Evolutionary conservation across 83 land plant species (phyloP).

Genomic region (Thuja plicata): DNA sequence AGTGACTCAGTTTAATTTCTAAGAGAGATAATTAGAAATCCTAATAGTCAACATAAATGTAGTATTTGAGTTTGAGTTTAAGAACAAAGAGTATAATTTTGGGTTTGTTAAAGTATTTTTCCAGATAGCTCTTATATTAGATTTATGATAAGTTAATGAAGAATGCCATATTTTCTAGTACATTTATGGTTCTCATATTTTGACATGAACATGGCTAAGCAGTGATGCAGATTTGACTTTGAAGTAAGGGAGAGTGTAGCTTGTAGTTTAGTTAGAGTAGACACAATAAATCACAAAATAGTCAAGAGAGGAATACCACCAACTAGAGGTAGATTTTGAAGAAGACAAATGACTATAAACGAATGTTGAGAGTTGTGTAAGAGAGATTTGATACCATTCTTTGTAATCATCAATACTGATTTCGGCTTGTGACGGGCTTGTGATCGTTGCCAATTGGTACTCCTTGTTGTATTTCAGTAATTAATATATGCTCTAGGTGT

Average conservation of each 20-base stretch:
- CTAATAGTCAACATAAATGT: background rate
- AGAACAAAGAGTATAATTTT: background rate
- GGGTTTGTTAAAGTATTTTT: background rate
- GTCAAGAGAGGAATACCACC: no score
- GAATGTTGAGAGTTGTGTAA: background rate
- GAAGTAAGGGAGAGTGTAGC: no score
- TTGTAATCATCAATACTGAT: no score
- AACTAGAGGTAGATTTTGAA: background rate
- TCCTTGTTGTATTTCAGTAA: no score
- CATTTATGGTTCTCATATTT: no score
- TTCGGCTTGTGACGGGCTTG: no score
- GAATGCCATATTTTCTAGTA: background rate
- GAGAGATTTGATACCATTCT: background rate
- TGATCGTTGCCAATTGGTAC: no score
- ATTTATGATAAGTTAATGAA: background rate
- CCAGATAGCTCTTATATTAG: background rate
- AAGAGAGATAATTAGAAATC: background rate
- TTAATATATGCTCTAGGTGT: no score
- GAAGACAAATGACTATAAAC: background rate
- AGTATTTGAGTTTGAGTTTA: background rate
- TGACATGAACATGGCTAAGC: background rate
- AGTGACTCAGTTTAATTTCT: background rate
- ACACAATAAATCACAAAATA: no score
- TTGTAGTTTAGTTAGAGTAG: background rate
- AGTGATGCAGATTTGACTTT: background rate